Base-by-base conservation (phyloP, 2,329 filamentous ascomycete species). In the Fusarium bactridioides region DNA sequence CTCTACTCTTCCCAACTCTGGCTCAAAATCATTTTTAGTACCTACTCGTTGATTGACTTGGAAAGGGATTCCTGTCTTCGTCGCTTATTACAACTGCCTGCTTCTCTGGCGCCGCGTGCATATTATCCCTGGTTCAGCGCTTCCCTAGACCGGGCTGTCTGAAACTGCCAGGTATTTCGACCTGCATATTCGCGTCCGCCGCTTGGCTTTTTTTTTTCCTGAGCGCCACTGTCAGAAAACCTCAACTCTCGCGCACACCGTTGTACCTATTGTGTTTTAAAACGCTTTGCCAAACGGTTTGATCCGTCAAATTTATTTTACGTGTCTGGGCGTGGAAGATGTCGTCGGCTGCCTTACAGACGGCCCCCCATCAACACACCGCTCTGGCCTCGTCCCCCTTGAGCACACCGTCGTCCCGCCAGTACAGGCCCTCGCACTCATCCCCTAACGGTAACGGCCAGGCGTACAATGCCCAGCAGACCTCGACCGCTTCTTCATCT, bases 281-380 rank as follows among this genome's bases (percentile, higher is more conserved):
- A 55, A 51, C 54, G 60, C 62, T 53, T 35, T 40, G n/a, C 41
- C 29, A 44, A 64, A 62, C 58, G 64, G 54, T 60, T 61, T 51
- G 33, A 44, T 64, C 55, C 44, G 60, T 64, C 69, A 54, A 48
- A 29, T 56, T 65, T 38, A 29, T 47, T 61, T 48, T 77, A 69
- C 76, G 73, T 74, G 76, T 77, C 68, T 68, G 63, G 64, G 73
- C 73, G 74, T 76, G 74, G 68, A 82, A 78, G 64, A 82, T 82
- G 80, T 82, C 79, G 82, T 90, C 88, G 81, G 88, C 90, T 84
- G 87, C 87, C 76, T 83, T 92, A 79, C 90, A 92, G 82, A 83
- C 88, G 73, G 83, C 86, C 79, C 84, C 87, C 76, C 87, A 88
- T 80, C 87, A 88, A 79, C 86, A 87, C 78, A 82, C 84, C 70